phyloP scores from a whole-genome alignment of 371 early-diverging fungal species.

The Haplosporangium sp. region DNA sequence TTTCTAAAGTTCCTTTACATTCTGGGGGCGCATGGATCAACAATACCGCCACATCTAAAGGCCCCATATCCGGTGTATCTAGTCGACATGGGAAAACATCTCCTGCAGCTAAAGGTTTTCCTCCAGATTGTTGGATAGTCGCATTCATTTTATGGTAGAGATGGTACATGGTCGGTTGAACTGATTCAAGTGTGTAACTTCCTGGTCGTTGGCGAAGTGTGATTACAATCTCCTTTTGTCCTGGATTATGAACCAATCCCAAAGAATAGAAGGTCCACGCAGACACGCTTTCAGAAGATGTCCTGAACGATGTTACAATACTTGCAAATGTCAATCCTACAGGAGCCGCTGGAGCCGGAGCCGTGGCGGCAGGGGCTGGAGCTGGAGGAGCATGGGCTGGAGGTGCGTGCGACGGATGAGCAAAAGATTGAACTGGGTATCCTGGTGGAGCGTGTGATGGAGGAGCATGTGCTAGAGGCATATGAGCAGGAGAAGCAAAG shows the following conservation, averaged over 20 bases:
- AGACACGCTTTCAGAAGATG: conserved; percentile 39
- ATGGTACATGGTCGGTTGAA: conserved; percentile 45
- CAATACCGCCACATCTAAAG: conserved; percentile 27
- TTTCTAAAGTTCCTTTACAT: conserved; percentile 34
- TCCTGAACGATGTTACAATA: conserved; percentile 42
- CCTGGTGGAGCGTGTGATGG: neutral
- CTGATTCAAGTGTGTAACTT: conserved; percentile 28
- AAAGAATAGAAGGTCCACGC: conserved; percentile 54
- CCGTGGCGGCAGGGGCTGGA: neutral
- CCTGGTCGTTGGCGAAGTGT: conserved; percentile 45
- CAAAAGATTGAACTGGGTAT: neutral
- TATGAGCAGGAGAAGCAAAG: too few relatives aligned
- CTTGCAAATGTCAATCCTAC: conserved; percentile 45
- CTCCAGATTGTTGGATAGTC: conserved; percentile 24
- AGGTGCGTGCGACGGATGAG: neutral
- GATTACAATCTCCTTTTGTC: conserved; percentile 52
- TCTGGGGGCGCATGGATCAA: conserved; percentile 46
- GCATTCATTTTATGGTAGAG: conserved; percentile 41
- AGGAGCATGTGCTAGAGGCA: neutral
- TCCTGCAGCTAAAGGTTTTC: conserved; percentile 37
- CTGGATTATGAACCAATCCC: conserved; percentile 25
- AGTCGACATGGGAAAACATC: conserved; percentile 37
- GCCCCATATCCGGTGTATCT: conserved; percentile 35
- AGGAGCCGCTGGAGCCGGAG: conserved; percentile 12
- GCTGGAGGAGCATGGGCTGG: neutral